Evolutionary conservation across 768 basidiomycete genomes (phyloP).

Genomic region (Suillus placidus): DNA sequence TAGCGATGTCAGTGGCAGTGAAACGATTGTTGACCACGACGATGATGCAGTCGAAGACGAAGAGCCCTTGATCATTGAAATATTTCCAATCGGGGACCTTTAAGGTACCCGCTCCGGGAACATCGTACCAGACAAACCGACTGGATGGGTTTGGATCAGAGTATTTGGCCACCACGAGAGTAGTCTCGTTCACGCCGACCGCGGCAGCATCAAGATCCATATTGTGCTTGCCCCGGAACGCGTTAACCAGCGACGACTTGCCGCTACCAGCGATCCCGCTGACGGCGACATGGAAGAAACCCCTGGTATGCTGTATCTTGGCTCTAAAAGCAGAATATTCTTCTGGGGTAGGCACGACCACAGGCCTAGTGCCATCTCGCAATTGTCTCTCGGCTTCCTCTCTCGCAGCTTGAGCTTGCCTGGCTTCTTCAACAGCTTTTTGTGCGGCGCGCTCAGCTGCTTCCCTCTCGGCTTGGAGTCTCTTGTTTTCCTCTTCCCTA

Average conservation of each 20-base stretch:
- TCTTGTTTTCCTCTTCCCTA: constrained; percentile 15
- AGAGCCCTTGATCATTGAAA: constrained; percentile 33
- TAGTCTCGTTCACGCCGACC: constrained; percentile 29
- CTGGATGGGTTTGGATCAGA: constrained; percentile 19
- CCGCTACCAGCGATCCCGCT: constrained; percentile 16
- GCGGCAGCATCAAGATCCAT: constrained; percentile 23
- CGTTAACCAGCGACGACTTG: constrained; percentile 23
- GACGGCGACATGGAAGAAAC: constrained; percentile 20
- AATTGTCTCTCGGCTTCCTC: constrained; percentile 19
- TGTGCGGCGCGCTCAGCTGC: constrained; percentile 30
- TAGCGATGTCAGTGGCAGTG: constrained; percentile 28
- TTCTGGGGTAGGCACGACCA: constrained; percentile 18
- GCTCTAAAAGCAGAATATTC: constrained; percentile 13
- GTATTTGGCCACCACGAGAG: constrained; percentile 23
- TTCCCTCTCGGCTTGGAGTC: constrained; percentile 15
- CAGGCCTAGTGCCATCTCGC: constrained; percentile 18
- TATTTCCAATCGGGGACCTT: constrained; percentile 29
- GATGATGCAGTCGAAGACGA: constrained; percentile 30
- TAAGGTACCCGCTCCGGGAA: constrained; percentile 33
- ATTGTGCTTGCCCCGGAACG: constrained; percentile 28
- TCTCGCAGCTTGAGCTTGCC: constrained; percentile 21
- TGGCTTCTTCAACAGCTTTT: constrained; percentile 25
- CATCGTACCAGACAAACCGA: constrained; percentile 31
- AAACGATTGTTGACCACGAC: constrained; percentile 30
- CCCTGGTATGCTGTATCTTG: constrained; percentile 12